Percentiles rank a stretch among this genome's conserved stretches.
Conservation (phyloP, 2,329 filamentous ascomycete species). For the Trichophyton rubrum region DNA sequence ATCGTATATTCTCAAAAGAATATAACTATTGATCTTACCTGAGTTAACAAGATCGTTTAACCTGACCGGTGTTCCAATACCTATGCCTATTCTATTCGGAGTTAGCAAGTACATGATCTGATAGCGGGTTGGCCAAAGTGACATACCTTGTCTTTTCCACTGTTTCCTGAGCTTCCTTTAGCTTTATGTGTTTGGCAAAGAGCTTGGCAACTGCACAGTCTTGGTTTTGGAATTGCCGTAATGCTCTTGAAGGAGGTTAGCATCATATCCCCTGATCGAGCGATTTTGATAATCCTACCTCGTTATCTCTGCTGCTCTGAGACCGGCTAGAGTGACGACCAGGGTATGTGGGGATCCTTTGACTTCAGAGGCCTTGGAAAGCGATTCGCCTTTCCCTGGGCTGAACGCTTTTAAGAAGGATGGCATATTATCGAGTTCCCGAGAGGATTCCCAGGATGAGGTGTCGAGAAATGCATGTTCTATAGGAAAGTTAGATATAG, state of each 20-base stretch:
- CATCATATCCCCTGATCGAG: slow-evolving; percentile 8
- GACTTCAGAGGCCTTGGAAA: slow-evolving; percentile 54
- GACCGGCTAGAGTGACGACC: slow-evolving; percentile 70
- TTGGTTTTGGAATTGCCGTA: slow-evolving; percentile 69
- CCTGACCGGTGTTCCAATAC: slow-evolving; percentile 77
- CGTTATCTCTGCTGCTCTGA: slow-evolving; percentile 74
- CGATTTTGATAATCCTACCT: slow-evolving; percentile 38
- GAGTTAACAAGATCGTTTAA: slow-evolving; percentile 72
- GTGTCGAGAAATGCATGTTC: slow-evolving; percentile 68
- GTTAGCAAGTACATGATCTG: neutral
- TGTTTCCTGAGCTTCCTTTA: slow-evolving; percentile 70
- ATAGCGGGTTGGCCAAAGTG: slow-evolving; percentile 8
- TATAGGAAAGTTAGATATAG: slow-evolving; percentile 23
- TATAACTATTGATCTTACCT: slow-evolving; percentile 40
- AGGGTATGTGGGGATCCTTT: slow-evolving; percentile 73
- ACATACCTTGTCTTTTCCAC: slow-evolving; percentile 49
- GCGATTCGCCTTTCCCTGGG: slow-evolving; percentile 43
- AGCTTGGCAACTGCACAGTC: slow-evolving; percentile 72
- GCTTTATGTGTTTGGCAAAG: slow-evolving; percentile 97
- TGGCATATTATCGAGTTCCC: slow-evolving; percentile 61
- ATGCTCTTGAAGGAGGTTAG: slow-evolving; percentile 37
- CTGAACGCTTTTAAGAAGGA: slow-evolving; percentile 57
- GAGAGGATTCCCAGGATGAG: slow-evolving; percentile 54
- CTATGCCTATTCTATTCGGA: slow-evolving; percentile 59
- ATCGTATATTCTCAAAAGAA: neutral